Base-by-base conservation (phyloP, 2,329 filamentous ascomycete species). In the Exophiala sideris region DNA sequence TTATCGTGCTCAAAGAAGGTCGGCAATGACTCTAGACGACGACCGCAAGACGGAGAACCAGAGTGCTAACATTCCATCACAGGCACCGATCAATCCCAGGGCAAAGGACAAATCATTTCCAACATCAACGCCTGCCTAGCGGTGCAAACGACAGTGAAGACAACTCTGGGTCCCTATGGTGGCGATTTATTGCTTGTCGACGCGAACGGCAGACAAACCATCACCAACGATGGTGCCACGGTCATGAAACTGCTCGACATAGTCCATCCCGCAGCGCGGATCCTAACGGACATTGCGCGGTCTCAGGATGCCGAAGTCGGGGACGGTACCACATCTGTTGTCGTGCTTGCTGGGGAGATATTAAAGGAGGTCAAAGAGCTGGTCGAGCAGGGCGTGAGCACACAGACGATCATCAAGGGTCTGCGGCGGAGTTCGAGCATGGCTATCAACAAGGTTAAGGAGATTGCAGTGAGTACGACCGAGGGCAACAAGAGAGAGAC, bases 161-260 rank as follows among this genome's bases (percentile, higher is more conserved):
- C 88, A 67, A 99, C 94, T 16, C 81, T 99, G 34, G 94, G 94
- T 38, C 94, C 94, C 33, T 99, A 97, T 75, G 94, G 94, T 70
- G 94, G 94, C 68, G 94, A 99, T 76, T 77, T 97, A 71, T 81
- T 99, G 71, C 86, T 99, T 76, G 92, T 97, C 52, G 94, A 97
- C 74, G 86, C 85, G 73, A 96, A 96, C 79, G 94, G 94, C 72
- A 86, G 78, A 73, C 91, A 96, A 77, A 99, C 94, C 51, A 97
- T 99, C 71, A 99, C 94, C 66, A 99, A 99, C 76, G 94, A 99
- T 77, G 94, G 94, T 69, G 94, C 94, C 45, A 99, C 94, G 47
- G 94, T 97, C 58, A 99, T 99, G 94, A 97, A 96, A 89, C 88
- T 99, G 51, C 88, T 99, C 71, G 94, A 99, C 71, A 97, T 99